A percentile compares a stretch with the other conserved stretches of the same genome.
Evolutionary conservation across 2,329 filamentous ascomycete species (phyloP).

Genomic region (Colletotrichum gigasporum): DNA sequence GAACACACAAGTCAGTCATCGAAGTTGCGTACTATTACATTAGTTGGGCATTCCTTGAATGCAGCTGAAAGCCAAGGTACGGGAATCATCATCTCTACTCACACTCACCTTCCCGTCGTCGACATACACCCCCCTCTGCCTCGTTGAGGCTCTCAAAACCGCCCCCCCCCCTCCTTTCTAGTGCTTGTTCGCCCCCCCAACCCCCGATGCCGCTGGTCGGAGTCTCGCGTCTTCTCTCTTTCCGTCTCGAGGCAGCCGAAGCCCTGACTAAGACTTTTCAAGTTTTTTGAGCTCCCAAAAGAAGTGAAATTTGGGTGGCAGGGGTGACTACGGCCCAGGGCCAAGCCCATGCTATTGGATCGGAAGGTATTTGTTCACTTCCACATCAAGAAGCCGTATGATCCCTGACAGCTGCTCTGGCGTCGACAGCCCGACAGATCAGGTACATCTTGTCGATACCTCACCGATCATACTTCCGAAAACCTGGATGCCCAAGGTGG

Average conservation of each 20-base stretch:
- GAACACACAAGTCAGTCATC: slow-evolving; percentile 17
- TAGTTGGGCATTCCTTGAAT: slow-evolving; percentile 13
- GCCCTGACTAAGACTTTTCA: not conserved
- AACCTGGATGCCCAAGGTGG: slow-evolving; percentile 12
- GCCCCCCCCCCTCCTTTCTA: not conserved
- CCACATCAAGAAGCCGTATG: slow-evolving; percentile 4
- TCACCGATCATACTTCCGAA: slow-evolving; percentile 4
- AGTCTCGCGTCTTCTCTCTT: not conserved
- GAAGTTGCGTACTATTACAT: slow-evolving; percentile 8
- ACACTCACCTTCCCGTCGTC: not conserved
- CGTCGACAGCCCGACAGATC: slow-evolving; percentile 6
- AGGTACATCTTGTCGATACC: slow-evolving; percentile 13
- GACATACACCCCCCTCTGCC: not conserved
- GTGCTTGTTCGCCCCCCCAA: not conserved
- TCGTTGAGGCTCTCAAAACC: slow-evolving; percentile 6
- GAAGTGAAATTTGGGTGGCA: slow-evolving; percentile 2
- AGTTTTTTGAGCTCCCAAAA: not conserved
- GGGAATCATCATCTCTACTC: not conserved
- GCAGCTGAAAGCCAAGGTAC: slow-evolving; percentile 14
- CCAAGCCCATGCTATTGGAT: not conserved
- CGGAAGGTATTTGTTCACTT: slow-evolving; percentile 21
- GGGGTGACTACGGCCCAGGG: not conserved
- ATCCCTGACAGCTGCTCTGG: not conserved
- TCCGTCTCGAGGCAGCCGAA: not conserved
- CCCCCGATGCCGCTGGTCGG: not conserved